Conservation (phyloP, 106 monocot genomes). For the Amphibolis antarctica region DNA sequence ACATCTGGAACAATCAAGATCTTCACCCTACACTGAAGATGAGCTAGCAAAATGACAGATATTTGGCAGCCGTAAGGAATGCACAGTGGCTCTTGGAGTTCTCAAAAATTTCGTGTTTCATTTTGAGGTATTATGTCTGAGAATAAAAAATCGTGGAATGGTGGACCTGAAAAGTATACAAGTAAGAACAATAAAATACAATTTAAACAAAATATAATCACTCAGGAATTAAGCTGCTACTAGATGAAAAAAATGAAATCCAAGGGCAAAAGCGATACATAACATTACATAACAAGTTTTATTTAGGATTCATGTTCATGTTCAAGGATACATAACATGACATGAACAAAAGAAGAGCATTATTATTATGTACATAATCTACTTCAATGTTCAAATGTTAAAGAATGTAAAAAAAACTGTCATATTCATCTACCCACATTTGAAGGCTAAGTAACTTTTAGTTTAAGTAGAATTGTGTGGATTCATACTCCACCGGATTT, state of each 20-base stretch:
- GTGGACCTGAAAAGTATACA: conserved; percentile 40
- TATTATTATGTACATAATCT: neutral
- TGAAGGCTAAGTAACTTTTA: too few species aligned
- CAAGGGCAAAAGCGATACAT: neutral
- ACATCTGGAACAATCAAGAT: too few species aligned
- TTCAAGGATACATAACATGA: neutral
- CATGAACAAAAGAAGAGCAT: neutral
- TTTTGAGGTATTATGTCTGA: conserved; percentile 38
- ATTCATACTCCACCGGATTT: too few species aligned
- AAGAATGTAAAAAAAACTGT: too few species aligned
- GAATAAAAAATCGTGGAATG: conserved; percentile 77
- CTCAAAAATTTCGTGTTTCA: neutral
- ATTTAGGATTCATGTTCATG: too few species aligned
- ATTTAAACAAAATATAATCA: neutral
- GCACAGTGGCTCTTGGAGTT: neutral
- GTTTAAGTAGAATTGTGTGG: too few species aligned
- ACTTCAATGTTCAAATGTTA: too few species aligned
- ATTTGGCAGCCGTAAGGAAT: too few species aligned
- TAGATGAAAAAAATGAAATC: neutral
- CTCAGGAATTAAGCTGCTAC: neutral
- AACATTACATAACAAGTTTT: neutral
- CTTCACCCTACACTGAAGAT: too few species aligned
- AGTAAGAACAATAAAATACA: neutral
- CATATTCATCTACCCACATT: too few species aligned
- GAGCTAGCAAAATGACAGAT: too few species aligned